Conservation (phyloP, 2,329 filamentous ascomycete species). For the Penicillium sp. region DNA sequence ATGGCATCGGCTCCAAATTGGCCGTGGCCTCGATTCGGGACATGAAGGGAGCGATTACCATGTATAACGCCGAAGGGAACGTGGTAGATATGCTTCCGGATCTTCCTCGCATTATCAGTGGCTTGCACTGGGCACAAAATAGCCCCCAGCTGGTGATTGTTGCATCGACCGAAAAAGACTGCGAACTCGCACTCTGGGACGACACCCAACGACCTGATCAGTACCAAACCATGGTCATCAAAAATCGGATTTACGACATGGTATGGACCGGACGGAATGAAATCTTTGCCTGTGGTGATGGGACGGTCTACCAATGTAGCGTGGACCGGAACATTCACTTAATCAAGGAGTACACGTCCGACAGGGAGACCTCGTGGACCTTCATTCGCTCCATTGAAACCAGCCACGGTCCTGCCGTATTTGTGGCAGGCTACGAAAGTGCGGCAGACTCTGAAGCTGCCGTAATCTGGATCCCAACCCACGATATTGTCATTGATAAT, state of each 20-base stretch:
- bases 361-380: slow-evolving; percentile 40
- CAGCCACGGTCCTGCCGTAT: slow-evolving; percentile 33
- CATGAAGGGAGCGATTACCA: slow-evolving; percentile 44
- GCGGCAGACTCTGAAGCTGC: slow-evolving; percentile 39
- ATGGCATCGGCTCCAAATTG: slow-evolving; percentile 45
- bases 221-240: slow-evolving; percentile 38
- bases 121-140: slow-evolving; percentile 43
- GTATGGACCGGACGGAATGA: slow-evolving; percentile 41
- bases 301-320: slow-evolving; percentile 41
- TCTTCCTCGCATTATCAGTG: slow-evolving; percentile 46
- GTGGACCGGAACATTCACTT: slow-evolving; percentile 40
- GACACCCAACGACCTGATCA: slow-evolving; percentile 38
- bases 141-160: slow-evolving; percentile 44
- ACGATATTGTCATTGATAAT: slow-evolving; percentile 39
- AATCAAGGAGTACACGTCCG: slow-evolving; percentile 35
- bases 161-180: slow-evolving; percentile 43
- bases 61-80: slow-evolving; percentile 46
- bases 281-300: slow-evolving; percentile 43
- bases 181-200: slow-evolving; percentile 48
- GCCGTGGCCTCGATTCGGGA: slow-evolving; percentile 50
- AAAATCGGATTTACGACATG: slow-evolving; percentile 44
- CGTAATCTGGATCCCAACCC: slow-evolving; percentile 48
- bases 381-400: slow-evolving; percentile 40
- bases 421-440: slow-evolving; percentile 41
- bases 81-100: slow-evolving; percentile 48